Percentiles rank a stretch among this genome's conserved stretches.
These are phyloP conservation scores for Glaciozyma martinii DNA, from an alignment of 768 basidiomycete genomes.

Conservation along the genomic window DNA sequence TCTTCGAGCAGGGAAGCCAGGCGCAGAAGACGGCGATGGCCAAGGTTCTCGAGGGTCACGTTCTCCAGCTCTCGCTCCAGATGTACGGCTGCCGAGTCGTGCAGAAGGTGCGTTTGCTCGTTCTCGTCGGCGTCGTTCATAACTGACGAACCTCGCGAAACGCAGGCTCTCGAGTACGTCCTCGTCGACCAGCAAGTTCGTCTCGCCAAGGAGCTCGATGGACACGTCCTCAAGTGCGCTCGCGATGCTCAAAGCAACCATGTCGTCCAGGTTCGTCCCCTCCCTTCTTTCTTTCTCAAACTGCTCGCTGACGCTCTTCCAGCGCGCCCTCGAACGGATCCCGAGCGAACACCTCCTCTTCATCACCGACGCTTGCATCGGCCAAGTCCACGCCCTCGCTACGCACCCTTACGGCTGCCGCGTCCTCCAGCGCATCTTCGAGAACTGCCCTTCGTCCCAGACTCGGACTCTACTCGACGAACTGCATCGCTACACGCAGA, in stretches of 20 bases:
- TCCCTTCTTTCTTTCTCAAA: not conserved
- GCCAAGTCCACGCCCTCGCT: constrained; percentile 68
- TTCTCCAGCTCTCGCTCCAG: constrained; percentile 68
- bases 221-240: constrained; percentile 71
- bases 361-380: constrained; percentile 58
- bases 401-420: constrained; percentile 90
- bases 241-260: constrained; percentile 91
- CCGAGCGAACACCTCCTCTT: constrained; percentile 67
- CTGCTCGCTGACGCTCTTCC: constrained; percentile 34
- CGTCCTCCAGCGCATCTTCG: constrained; percentile 85
- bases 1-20: constrained; percentile 77
- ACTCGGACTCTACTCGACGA: constrained; percentile 71
- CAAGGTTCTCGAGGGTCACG: constrained; percentile 64
- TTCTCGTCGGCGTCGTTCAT: not conserved
- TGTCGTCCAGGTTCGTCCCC: constrained; percentile 48
- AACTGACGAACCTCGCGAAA: no score
- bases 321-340: constrained; percentile 77
- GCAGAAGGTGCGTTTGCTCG: constrained; percentile 57
- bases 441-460: constrained; percentile 63
- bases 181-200: constrained; percentile 64
- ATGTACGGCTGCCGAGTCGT: constrained; percentile 96
- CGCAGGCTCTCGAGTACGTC: constrained; percentile 72
- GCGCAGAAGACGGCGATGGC: constrained; percentile 63
- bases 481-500: constrained; percentile 58
- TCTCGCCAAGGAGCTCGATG: constrained; percentile 70